Base-by-base conservation (phyloP, 2,329 filamentous ascomycete genomes). In the Hypomyces rosellus region DNA sequence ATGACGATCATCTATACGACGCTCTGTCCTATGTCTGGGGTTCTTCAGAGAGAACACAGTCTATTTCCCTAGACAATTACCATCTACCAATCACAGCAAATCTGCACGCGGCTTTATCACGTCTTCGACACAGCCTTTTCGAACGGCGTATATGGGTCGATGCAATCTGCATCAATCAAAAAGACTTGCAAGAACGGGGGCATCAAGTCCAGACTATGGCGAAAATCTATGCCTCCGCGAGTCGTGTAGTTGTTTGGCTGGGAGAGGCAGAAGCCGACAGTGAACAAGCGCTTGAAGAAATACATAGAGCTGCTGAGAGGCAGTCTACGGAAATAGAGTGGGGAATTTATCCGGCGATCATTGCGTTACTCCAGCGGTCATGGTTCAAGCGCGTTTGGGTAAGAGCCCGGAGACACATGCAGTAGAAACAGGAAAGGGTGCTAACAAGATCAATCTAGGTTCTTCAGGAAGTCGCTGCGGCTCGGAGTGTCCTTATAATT, bases 311-410 rank as follows among this genome's bases (percentile, higher is more conserved):
- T 25, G 34, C 47, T 8, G 25, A 49, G 5, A 6, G n/a, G 33
- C 47, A 16, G 34, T 15, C 30, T 33, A 16, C 41, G 9, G 6
- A 13, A 25, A 37, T 9, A 11, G 8, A 40, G 15, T 11, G 15
- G 40, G 12, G n/a, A 16, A 20, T n/a, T 15, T 34, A 40, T 14
- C 4, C 39, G 14, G 34, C 42, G n/a, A 39, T 50, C 25, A 13
- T 50, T 9, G 39, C 9, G 18, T 34, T 50, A 25, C 48, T 50
- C 1, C 12, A 50, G 15, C 25, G 48, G 20, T 18, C 49, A 34
- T 48, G 49, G 49, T 51, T 48, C 38, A 30, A 38, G 49, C 49
- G 44, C 20, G 36, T 47, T 22, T 51, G 49, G 49, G 49, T 51
- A 48, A 34, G 49, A 37, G 34, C 11, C n/a, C n/a, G n/a, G n/a